Evolutionary conservation across 345 rosid genomes (phyloP), one percentile per base, ranked within the genome.

Genomic region (Hevea brasiliensis): DNA sequence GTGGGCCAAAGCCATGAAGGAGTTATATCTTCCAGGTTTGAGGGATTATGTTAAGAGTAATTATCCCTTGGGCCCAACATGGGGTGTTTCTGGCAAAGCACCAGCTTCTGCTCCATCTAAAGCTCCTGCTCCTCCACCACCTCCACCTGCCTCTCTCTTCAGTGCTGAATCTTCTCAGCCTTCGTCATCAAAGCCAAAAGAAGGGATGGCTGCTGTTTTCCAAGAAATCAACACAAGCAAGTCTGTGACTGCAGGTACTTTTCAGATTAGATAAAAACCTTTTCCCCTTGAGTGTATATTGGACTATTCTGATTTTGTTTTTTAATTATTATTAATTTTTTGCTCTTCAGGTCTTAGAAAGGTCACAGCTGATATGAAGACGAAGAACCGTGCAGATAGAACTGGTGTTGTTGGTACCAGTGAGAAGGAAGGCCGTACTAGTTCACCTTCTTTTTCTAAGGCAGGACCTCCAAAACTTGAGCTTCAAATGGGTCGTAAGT

Each of bases 401-500:
- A 81, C 84, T 67, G 96, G 98, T 56, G 81, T 88, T 74, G 94
- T 95, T 84, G 79, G 84, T 78, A 74, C 83, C 42, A 1, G 57
- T 71, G 91, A 84, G 68, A 91, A 90, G 81, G 92, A 74, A 80
- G 70, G 77, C 41, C 89, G 75, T 47, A 24, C 85, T 70, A 68
- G 73, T 79, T 68, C 87, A 67, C 78, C 90, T 42, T 84, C 92
- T 29, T 71, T 85, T 81, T 84, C 96, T 2, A 95, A 87, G 85
- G 76, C 82, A 47, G 97, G 91, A 70, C 98, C 98, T 65, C 97
- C 99, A 13, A 93, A 90, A 68, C 67, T 96, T 64, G 98, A 96
- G 90, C 93, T 96, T 84, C 97, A 93, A 82, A 88, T 91, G 97
- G 97, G 99, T 81, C 94, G 99, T 27, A 96, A 96, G 98, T 96